Base-by-base conservation (phyloP, 768 basidiomycete species). In the Cystobasidium onofrii region DNA sequence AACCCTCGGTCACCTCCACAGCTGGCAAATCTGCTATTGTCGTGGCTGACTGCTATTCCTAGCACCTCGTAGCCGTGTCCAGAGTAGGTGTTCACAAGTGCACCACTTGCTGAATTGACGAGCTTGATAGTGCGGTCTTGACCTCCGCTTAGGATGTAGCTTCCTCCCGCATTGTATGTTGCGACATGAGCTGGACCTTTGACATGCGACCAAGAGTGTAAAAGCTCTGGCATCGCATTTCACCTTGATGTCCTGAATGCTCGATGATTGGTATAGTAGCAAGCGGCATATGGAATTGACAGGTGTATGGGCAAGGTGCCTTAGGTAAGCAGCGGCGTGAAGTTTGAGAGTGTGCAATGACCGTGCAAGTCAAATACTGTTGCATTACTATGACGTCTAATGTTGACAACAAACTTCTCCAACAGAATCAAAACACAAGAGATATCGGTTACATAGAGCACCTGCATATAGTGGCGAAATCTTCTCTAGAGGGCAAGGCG, bases 41-140 rank as follows among this genome's bases (percentile, higher is more conserved):
- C 78, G 94, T 93, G 96, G 25, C 50, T 46, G 27, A 71, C 69
- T 61, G 90, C 85, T 62, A 99, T 83, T 1, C 91, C 90, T 50
- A 98, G 85, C 1, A 99, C 90, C 80, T 98, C 96, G 80, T 97
- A 95, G 33, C 92, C 95, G 81, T 98, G 95, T 10, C 91, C 91
- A 72, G 87, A 83, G 80, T 96, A 99, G 0, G 84, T 81, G 82
- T 96, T 96, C 82, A 99, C 91, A 82, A 95, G 88, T n/a, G 87
- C 85, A 27, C 94, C 96, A 36, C 86, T 81, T 66, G 83, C 84
- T 2, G 92, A 89, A 81, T 98, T 99, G 90, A 92, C 97, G 44
- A 98, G 86, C 61, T 90, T 86, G 65, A 98, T 85, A 0, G 88
- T 87, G 62, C 93, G 86, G 82, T 98, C 96, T 80, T 91, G 89